Percentiles rank a stretch among this genome's conserved stretches.
These are phyloP conservation scores for Kickxella alabastrina DNA, from an alignment of 192 early-diverging fungal genomes.

Conservation along the genomic window DNA sequence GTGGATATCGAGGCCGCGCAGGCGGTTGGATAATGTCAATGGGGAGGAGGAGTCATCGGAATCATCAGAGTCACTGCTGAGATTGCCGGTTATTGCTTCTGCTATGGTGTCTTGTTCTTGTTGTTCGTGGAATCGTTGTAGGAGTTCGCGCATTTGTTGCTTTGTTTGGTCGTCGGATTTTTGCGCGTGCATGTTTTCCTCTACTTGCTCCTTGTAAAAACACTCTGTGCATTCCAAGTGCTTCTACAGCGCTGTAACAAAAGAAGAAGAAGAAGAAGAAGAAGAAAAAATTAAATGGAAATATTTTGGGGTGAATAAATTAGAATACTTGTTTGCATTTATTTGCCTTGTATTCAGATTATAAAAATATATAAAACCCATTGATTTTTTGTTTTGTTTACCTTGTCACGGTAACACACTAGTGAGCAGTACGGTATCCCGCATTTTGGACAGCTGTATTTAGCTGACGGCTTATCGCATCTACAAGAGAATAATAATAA, in stretches of 20 bases:
- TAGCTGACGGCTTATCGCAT: slow-evolving; percentile 37
- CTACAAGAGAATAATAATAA: slow-evolving; percentile 7
- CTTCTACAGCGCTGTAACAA: slow-evolving; percentile 1
- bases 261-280: neutral
- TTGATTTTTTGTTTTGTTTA: slow-evolving; percentile 7
- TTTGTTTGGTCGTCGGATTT: slow-evolving; percentile 37
- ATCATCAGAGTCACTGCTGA: no score
- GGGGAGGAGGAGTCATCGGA: slow-evolving; percentile 1
- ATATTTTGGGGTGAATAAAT: no score
- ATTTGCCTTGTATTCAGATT: no score
- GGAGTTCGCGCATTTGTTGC: slow-evolving; percentile 27
- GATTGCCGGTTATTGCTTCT: no score
- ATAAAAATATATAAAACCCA: no score
- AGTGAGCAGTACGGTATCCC: slow-evolving; percentile 36
- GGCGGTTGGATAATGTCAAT: slow-evolving; percentile 9
- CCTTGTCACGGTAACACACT: slow-evolving; percentile 41
- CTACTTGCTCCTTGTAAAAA: slow-evolving; percentile 41
- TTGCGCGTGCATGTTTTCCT: slow-evolving; percentile 27
- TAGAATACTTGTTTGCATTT: no score
- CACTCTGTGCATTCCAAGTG: slow-evolving; percentile 39
- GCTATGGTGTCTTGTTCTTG: slow-evolving; percentile 14
- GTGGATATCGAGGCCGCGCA: slow-evolving; percentile 26
- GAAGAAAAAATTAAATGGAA: neutral
- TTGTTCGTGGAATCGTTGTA: slow-evolving; percentile 31
- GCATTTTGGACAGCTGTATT: slow-evolving; percentile 50